Base-by-base conservation (phyloP, 2,329 filamentous ascomycete genomes). In the Colletotrichum lindemuthianum region DNA sequence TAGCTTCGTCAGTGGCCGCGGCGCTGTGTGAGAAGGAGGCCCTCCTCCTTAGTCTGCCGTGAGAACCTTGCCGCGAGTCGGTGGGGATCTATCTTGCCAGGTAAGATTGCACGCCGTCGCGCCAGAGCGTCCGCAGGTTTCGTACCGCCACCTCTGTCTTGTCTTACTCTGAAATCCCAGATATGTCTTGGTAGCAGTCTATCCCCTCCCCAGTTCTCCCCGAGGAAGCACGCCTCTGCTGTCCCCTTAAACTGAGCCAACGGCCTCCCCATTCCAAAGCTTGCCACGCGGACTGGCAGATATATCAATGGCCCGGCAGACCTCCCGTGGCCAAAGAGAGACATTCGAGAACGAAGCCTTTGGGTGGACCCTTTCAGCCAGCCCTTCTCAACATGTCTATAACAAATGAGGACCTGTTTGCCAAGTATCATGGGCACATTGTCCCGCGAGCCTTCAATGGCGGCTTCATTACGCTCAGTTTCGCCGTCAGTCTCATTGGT, bases 401-500 rank as follows among this genome's bases (percentile, higher is more conserved):
- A 52, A 41, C 53, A 12, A 50, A 10, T 5, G 65, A 65, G 33
- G 70, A 77, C 12, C 69, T 83, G 33, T 70, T 82, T 37, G 68
- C 70, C 36, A 66, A 77, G 66, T 84, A 83, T 66, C 68, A 80
- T 66, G 81, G 79, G 24, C 72, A 79, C 45, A 72, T 84, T 15
- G 81, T 85, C 32, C 81, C 82, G 32, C 78, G 79, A 49, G 77
- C 77, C 54, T 88, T 84, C 75, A 80, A 82, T 67, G 77, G 83
- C 4, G 87, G 87, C 43, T 90, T 92, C 70, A 84, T 95, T 11
- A 83, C 89, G 32, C 82, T 92, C 69, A 96, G 92, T 72, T 87
- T 91, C 67, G 81, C 92, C 69, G 91, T 93, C 70, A 95, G 92
- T 71, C 81, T 92, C 39, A 84, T 93, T 68, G 93, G 93, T 67